Conservation (phyloP, 1,284 basidiomycete species). For the Fomitopsis palustris region DNA sequence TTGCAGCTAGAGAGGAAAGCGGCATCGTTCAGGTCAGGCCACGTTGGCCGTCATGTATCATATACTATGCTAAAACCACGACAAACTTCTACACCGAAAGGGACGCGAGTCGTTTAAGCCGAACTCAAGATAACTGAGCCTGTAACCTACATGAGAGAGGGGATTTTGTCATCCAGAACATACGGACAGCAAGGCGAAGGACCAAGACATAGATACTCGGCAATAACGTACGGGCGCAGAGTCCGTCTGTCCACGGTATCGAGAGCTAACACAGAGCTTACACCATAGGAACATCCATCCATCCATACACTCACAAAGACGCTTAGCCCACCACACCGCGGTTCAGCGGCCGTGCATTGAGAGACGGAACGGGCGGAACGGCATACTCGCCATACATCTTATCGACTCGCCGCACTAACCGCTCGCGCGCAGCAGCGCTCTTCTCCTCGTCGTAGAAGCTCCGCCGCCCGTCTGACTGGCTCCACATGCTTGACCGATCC, state of each 20-base stretch:
- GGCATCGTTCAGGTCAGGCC: too few relatives aligned
- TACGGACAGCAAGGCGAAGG: neutral
- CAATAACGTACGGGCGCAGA: neutral
- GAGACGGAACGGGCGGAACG: slow-evolving; percentile 44
- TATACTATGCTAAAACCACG: too few relatives aligned
- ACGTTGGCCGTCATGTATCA: too few relatives aligned
- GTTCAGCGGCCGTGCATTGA: slow-evolving; percentile 17
- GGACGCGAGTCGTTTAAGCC: neutral
- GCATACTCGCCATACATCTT: slow-evolving; percentile 43
- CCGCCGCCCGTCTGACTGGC: slow-evolving; percentile 38
- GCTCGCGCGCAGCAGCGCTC: slow-evolving; percentile 44
- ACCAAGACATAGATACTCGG: neutral
- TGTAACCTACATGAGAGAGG: neutral
- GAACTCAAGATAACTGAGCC: neutral
- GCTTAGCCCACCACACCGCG: neutral
- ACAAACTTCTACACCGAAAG: too few relatives aligned
- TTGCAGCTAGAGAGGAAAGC: too few relatives aligned
- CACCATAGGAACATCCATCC: neutral
- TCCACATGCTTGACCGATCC: slow-evolving; percentile 43
- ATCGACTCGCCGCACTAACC: slow-evolving; percentile 48
- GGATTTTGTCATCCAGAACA: neutral
- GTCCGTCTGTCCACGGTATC: neutral
- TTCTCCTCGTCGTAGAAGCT: slow-evolving; percentile 53
- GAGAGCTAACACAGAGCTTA: neutral
- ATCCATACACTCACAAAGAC: neutral